Percentiles rank a stretch among this genome's conserved stretches.
These are phyloP conservation scores for Medicago truncatula DNA, from an alignment of 306 rosid genomes.

Conservation along the genomic window MtrunA17r5.0-ANR NC_053049.1:28960001-28960500, in stretches of 20 bases:
- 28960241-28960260: constrained; percentile 28
- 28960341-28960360: constrained; percentile 99
- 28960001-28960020: constrained; percentile 23
- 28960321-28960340: constrained; percentile 84
- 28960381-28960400: constrained; percentile 95
- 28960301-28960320: constrained; percentile 99
- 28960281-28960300: constrained; percentile 59
- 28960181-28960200: constrained; percentile 95
- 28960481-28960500: too few relatives aligned
- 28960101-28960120: constrained; percentile 92
- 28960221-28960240: constrained; percentile 38
- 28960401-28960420: constrained; percentile 19
- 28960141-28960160: constrained; percentile 83
- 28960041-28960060: constrained; percentile 88
- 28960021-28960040: constrained; percentile 84
- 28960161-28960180: constrained; percentile 84
- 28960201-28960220: constrained; percentile 47
- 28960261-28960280: neutral
- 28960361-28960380: constrained; percentile 96
- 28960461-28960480: neutral
- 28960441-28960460: neutral
- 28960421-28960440: neutral
- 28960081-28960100: constrained; percentile 89
- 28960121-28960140: constrained; percentile 92
- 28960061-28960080: constrained; percentile 89